phyloP scores from a whole-genome alignment of 2,329 filamentous ascomycete species.

The Cladosporium sp. region DNA sequence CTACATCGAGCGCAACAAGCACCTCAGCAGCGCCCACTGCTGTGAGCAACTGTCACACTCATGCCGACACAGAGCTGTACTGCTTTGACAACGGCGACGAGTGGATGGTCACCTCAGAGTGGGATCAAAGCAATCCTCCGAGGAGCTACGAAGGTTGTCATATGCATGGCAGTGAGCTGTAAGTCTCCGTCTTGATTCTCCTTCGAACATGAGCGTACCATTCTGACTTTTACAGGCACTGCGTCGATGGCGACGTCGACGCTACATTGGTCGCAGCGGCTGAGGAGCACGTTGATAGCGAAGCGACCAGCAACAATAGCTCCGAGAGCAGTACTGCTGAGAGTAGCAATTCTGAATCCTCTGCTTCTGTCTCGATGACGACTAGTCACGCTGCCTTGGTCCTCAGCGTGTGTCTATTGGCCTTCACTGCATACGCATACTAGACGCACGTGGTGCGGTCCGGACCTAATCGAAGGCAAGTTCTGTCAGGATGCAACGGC shows the following conservation, averaged over 20 bases:
- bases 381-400: neutral
- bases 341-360: neutral
- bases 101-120: constrained; percentile 4
- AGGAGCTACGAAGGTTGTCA: neutral
- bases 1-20: neutral
- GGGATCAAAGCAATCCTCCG: neutral
- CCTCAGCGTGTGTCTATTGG: neutral
- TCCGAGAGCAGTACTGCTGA: neutral
- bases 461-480: no score
- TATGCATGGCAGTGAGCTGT: constrained; percentile 2
- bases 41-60: constrained; percentile 9
- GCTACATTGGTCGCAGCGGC: constrained; percentile 3
- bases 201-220: no score
- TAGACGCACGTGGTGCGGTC: neutral
- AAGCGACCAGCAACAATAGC: neutral
- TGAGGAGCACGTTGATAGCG: neutral
- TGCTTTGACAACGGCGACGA: constrained; percentile 6
- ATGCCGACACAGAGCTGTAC: neutral
- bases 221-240: constrained; percentile 6
- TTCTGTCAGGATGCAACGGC: no score
- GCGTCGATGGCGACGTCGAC: constrained; percentile 6
- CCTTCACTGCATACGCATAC: neutral
- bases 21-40: neutral
- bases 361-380: neutral
- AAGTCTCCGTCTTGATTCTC: neutral